Percentiles rank a stretch among this genome's conserved stretches.
These are phyloP conservation scores for Diaporthe vaccinii DNA, from an alignment of 2,329 filamentous ascomycete genomes.

Conservation along the genomic window DNA sequence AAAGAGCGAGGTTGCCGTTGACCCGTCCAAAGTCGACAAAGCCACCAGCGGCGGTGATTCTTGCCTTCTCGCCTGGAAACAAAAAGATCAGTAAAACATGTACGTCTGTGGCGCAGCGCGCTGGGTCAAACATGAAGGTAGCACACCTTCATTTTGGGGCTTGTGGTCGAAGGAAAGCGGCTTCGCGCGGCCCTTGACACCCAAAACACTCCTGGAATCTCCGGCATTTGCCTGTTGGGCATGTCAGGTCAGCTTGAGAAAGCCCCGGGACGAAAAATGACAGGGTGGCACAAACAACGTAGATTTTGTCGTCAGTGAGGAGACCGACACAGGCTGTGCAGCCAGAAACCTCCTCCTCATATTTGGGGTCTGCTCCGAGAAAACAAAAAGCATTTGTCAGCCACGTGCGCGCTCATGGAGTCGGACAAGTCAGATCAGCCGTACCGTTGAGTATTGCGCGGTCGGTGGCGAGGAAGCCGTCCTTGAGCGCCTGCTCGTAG, in stretches of 20 bases:
- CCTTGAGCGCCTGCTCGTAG: conserved; percentile 95
- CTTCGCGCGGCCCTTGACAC: conserved; percentile 97
- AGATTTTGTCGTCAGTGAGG: conserved; percentile 92
- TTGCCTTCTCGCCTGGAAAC: conserved; percentile 87
- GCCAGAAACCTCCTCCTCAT: conserved; percentile 97
- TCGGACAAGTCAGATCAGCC: conserved; percentile 30
- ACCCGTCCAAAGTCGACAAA: conserved; percentile 99
- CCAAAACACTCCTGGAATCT: conserved; percentile 93
- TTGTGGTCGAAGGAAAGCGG: conserved; percentile 99
- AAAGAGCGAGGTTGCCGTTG: conserved; percentile 96
- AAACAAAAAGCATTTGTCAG: conserved; percentile 35
- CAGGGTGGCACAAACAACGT: conserved; percentile 77
- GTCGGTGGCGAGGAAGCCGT: conserved; percentile 96
- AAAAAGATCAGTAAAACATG: conserved; percentile 37
- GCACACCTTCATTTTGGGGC: conserved; percentile 93
- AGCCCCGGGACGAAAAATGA: conserved; percentile 39
- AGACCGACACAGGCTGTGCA: conserved; percentile 95
- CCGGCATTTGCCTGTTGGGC: conserved; percentile 88
- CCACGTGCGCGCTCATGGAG: conserved; percentile 18
- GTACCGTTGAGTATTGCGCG: conserved; percentile 95
- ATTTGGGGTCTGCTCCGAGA: conserved; percentile 82
- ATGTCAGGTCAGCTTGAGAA: conserved; percentile 43
- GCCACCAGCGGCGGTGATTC: conserved; percentile 94
- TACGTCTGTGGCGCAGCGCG: not conserved
- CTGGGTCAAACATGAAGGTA: conserved; percentile 14